These are phyloP conservation scores for Fusarium sp. DNA, from an alignment of 2,329 filamentous ascomycete species.

Conservation along the genomic window DNA sequence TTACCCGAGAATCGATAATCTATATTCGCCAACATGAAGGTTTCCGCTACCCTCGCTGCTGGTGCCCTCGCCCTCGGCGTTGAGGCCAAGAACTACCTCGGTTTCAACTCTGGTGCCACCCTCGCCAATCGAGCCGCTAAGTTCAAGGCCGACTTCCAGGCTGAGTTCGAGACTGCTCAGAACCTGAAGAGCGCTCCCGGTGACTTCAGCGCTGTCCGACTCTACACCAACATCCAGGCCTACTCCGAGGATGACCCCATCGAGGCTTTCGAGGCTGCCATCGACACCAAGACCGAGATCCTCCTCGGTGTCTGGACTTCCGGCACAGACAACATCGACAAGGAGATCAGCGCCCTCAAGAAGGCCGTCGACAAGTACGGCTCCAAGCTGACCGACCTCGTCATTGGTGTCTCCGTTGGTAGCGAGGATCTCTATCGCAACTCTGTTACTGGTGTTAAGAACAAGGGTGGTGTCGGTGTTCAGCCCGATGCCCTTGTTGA, in stretches of 20 bases:
- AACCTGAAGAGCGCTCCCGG: conserved; percentile 57
- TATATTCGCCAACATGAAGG: conserved; percentile 56
- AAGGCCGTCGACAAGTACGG: conserved; percentile 67
- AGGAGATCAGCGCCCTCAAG: conserved; percentile 71
- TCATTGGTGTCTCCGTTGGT: conserved; percentile 74
- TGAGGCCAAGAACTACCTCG: conserved; percentile 62
- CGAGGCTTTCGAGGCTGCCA: conserved; percentile 80
- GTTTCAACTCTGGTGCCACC: conserved; percentile 65
- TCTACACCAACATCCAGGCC: conserved; percentile 76
- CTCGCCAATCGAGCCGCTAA: conserved; percentile 61
- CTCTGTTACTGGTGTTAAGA: conserved; percentile 70
- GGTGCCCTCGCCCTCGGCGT: conserved; percentile 55
- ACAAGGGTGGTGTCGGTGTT: conserved; percentile 71
- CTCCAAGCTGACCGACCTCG: conserved; percentile 63
- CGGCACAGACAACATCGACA: conserved; percentile 64
- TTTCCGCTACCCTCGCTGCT: conserved; percentile 53
- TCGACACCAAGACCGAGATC: conserved; percentile 68
- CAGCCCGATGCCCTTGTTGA: conserved; percentile 68
- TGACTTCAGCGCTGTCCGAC: conserved; percentile 68
- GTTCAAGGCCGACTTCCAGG: conserved; percentile 62
- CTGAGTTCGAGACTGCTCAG: conserved; percentile 58
- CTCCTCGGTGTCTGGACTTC: conserved; percentile 75
- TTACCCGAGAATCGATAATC: conserved; percentile 22
- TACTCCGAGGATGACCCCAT: conserved; percentile 79
- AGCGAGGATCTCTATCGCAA: conserved; percentile 75